Conservation (phyloP, 345 rosid species). For the Eucalyptus pauciflora region DNA sequence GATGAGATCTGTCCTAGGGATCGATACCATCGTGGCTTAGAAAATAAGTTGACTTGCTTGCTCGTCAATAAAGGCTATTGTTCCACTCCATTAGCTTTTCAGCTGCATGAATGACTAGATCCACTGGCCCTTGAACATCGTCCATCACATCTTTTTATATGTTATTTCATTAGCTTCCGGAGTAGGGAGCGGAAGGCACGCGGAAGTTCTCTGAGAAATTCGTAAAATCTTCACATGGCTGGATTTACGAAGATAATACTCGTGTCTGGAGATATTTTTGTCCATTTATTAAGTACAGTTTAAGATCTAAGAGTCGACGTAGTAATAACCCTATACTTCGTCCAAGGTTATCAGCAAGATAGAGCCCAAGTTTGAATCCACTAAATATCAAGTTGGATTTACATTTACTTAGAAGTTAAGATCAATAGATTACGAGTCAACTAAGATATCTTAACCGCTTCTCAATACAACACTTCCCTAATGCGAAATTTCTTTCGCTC, state of each 20-base stretch:
- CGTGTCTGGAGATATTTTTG: background rate
- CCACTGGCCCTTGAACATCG: background rate
- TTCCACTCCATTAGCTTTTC: background rate
- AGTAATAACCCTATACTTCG: background rate
- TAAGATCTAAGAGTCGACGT: background rate
- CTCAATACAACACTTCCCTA: background rate
- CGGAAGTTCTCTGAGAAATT: background rate
- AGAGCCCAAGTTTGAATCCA: background rate
- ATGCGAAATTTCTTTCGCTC: background rate
- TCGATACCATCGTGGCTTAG: background rate
- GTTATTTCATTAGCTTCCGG: background rate
- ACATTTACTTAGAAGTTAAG: background rate
- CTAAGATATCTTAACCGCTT: rapidly evolving
- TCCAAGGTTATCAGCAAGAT: background rate
- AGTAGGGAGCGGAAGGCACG: background rate
- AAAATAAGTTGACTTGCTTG: background rate
- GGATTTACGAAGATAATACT: background rate
- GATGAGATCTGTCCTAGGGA: background rate
- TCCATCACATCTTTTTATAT: background rate
- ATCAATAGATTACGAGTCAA: background rate
- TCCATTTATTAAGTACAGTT: background rate
- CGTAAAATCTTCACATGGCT: background rate
- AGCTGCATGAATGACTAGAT: background rate
- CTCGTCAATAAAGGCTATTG: background rate
- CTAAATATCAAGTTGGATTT: background rate